These are phyloP conservation scores for Trypanosomatidae sp. DNA, from an alignment of 208 protist species.

Conservation along the genomic window DNA sequence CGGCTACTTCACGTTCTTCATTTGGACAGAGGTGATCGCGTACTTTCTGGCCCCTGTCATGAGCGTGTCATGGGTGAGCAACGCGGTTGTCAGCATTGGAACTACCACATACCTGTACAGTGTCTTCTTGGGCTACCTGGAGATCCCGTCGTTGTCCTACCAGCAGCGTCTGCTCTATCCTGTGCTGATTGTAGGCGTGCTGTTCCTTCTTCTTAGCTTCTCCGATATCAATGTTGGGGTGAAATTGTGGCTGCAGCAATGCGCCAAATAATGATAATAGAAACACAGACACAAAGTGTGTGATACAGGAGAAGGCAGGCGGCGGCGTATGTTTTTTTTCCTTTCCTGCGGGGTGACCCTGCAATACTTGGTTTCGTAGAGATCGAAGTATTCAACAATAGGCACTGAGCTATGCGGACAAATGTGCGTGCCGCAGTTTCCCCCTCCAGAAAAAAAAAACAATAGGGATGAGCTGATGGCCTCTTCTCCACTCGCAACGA, in stretches of 20 bases:
- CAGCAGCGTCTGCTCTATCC: constrained; percentile 93
- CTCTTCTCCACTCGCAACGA: not conserved
- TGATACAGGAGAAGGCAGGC: not conserved
- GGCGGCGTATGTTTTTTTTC: not conserved
- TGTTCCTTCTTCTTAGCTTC: constrained; percentile 53
- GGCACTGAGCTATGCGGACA: not conserved
- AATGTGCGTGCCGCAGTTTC: not conserved
- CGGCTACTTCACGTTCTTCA: constrained; percentile 94
- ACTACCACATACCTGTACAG: constrained; percentile 87
- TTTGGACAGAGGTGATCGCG: constrained; percentile 91
- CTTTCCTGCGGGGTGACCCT: not conserved
- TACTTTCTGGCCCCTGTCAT: constrained; percentile 82
- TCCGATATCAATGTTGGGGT: constrained; percentile 31
- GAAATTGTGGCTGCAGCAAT: constrained; percentile 17
- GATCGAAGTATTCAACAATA: not conserved
- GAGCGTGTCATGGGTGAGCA: constrained; percentile 22
- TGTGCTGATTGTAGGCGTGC: constrained; percentile 49
- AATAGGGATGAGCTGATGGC: not conserved
- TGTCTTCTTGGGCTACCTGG: constrained; percentile 92
- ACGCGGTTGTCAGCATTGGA: constrained; percentile 67
- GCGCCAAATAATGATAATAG: not conserved
- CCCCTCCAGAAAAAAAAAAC: not conserved
- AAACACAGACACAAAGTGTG: not conserved
- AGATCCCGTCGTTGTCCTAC: constrained; percentile 85
- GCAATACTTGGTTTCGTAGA: not conserved